Evolutionary conservation across 768 basidiomycete species (phyloP), one percentile per base, ranked within the genome.

Genomic region (Infundibulicybe gibba): DNA sequence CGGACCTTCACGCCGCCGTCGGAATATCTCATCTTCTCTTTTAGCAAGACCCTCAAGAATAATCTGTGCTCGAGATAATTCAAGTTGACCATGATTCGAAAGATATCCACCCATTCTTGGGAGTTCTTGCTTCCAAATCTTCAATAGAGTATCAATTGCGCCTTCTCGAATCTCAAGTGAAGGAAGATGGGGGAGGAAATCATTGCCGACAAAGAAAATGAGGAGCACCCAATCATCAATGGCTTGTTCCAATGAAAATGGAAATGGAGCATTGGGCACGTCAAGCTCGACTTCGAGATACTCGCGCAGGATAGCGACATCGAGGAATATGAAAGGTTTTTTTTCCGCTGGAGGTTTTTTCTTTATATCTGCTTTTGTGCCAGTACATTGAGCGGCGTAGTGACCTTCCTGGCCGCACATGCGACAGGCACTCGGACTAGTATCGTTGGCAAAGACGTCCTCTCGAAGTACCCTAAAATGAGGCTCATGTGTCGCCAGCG

Each of bases 181-280:
- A 19, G 97, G 97, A 48, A 99, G 77, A 72, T 99, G 97, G 16
- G 97, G 97, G 58, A 99, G 78, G 79, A 99, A 94, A 75, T 97
- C 93, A 73, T 99, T 99, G 57, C 97, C 97, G 64, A 99, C 97
- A 69, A 99, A 97, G 83, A 99, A 99, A 57, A 98, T 98, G 60
- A 99, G 81, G 61, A 99, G 83, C 57, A 99, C 92, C 97, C 97
- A 99, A 67, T 99, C 97, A 79, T 99, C 97, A 67, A 99, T 90
- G 32, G 97, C 94, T 67, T 87, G 85, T 68, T 99, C 97, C 65
- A 97, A 76, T 59, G 89, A 83, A 79, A 95, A 97, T 30, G 86
- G 83, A 71, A 97, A 94, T 2, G 84, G 71, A 14, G 78, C 66
- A 50, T 79, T 69, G n/a, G 85, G 72, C 30, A 95, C 77, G 68